Percentiles rank a stretch among this genome's conserved stretches.
phyloP scores from a whole-genome alignment of 1,284 basidiomycete genomes.

The Schizophyllum commune region DNA sequence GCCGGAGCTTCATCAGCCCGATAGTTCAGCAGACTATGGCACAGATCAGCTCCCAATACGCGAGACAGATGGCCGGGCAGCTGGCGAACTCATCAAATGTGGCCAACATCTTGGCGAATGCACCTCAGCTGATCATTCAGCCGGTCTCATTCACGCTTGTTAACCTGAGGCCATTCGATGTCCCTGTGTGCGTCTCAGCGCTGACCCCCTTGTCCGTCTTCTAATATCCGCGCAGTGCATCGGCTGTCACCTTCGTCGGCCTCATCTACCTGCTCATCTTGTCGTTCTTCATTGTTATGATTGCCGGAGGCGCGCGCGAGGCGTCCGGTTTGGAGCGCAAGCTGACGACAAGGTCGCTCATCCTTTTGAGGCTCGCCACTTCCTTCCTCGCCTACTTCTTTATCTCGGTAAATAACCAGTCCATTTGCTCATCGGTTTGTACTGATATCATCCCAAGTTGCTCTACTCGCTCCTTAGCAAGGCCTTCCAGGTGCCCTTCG shows the following conservation, averaged over 20 bases:
- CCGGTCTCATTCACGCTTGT: constrained; percentile 43
- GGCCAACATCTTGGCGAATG: constrained; percentile 39
- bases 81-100: constrained; percentile 21
- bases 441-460: constrained; percentile 22
- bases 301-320: constrained; percentile 24
- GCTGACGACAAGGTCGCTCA: constrained; percentile 45
- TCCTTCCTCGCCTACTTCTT: constrained; percentile 51
- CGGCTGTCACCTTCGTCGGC: constrained; percentile 62
- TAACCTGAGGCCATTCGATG: constrained; percentile 62
- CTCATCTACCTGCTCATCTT: constrained; percentile 69
- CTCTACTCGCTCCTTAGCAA: constrained; percentile 59
- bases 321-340: constrained; percentile 40
- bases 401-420: constrained; percentile 39
- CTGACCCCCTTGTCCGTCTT: background rate
- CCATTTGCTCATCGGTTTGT: background rate
- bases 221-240: constrained; percentile 37
- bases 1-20: constrained; percentile 27
- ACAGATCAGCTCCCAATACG: constrained; percentile 23
- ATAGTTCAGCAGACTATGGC: constrained; percentile 19
- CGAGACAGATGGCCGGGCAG: constrained; percentile 24
- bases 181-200: constrained; percentile 40
- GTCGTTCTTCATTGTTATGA: constrained; percentile 26
- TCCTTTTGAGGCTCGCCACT: constrained; percentile 47
- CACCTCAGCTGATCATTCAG: constrained; percentile 49
- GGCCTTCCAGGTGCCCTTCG: constrained; percentile 59